These are phyloP conservation scores for Rubia peregrina DNA, from an alignment of 305 asterid species.

Conservation along the genomic window DNA sequence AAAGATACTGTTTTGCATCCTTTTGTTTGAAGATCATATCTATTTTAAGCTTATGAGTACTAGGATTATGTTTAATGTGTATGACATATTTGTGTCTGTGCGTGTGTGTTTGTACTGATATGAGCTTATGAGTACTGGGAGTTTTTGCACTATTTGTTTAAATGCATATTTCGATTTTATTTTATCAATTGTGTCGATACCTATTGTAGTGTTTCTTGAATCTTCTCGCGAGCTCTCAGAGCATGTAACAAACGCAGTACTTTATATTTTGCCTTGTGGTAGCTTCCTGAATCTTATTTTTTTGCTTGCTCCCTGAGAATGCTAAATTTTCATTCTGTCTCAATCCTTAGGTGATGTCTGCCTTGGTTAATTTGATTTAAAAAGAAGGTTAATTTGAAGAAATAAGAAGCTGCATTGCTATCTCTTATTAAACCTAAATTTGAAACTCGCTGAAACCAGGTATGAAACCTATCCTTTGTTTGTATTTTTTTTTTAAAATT, in stretches of 20 bases:
- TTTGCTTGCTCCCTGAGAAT: neutral
- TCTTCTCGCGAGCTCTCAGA: neutral
- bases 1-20: too few relatives aligned
- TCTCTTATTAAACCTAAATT: slow-evolving; percentile 89
- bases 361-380: slow-evolving; percentile 48
- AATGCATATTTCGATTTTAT: too few relatives aligned
- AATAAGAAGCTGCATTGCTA: slow-evolving; percentile 55
- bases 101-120: too few relatives aligned
- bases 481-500: neutral
- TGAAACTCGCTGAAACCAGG: slow-evolving; percentile 88
- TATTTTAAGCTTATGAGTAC: too few relatives aligned
- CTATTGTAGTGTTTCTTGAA: neutral
- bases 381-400: slow-evolving; percentile 44
- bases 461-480: slow-evolving; percentile 17
- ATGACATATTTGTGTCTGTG: too few relatives aligned
- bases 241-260: neutral
- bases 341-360: slow-evolving; percentile 77
- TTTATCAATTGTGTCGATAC: neutral
- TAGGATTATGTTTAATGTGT: too few relatives aligned
- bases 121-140: too few relatives aligned
- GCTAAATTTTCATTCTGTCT: neutral
- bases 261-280: neutral
- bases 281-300: too few relatives aligned
- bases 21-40: too few relatives aligned
- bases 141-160: too few relatives aligned